phyloP scores from a whole-genome alignment of 495 filamentous ascomycete genomes.

The Clavariopsis aquatica region DNA sequence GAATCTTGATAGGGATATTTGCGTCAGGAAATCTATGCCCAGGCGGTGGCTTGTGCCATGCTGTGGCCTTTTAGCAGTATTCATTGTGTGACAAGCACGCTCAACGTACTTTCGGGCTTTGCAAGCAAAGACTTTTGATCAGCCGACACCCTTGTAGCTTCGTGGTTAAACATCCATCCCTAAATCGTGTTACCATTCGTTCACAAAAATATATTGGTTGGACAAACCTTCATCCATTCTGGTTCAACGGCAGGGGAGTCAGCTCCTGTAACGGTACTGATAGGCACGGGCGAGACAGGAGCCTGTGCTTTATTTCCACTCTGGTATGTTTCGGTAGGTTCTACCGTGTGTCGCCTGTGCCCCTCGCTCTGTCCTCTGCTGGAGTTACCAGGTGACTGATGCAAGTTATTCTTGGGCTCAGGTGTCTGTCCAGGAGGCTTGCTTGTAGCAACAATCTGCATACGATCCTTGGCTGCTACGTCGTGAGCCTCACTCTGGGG shows the following conservation, averaged over 20 bases:
- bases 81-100: background rate
- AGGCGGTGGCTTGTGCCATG: slow-evolving; percentile 19
- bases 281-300: background rate
- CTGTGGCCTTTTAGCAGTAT: background rate
- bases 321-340: background rate
- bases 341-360: background rate
- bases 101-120: slow-evolving; percentile 1
- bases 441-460: too few relatives aligned
- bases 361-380: background rate
- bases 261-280: background rate
- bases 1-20: slow-evolving; percentile 27
- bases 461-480: too few relatives aligned
- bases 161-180: background rate
- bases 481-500: too few relatives aligned
- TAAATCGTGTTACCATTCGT: background rate
- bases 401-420: too few relatives aligned
- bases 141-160: background rate
- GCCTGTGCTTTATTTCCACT: background rate
- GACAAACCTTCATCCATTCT: background rate
- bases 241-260: background rate
- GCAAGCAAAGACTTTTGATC: background rate
- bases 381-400: background rate
- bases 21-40: slow-evolving; percentile 14
- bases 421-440: too few relatives aligned
- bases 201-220: background rate